Percentiles rank a stretch among this genome's conserved stretches.
Evolutionary conservation across 768 basidiomycete genomes (phyloP).

Genomic region (Atractiella rhizophila): DNA sequence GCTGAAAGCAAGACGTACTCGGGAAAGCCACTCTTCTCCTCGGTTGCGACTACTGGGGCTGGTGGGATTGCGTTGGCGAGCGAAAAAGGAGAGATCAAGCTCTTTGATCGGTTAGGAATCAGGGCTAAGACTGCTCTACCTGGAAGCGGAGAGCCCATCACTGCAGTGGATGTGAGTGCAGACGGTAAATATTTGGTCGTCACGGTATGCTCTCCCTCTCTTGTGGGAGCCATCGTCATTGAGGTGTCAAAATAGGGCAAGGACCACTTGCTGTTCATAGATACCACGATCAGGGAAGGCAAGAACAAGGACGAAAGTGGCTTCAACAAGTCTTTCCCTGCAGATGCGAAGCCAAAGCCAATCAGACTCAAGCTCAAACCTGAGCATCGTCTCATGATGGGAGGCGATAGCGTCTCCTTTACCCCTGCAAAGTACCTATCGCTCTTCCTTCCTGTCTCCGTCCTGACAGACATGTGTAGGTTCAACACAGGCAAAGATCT

Average conservation of each 20-base stretch:
- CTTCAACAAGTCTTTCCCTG: conserved; percentile 40
- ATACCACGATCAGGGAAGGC: conserved; percentile 73
- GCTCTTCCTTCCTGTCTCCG: conserved; percentile 1
- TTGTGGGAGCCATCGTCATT: too few species aligned
- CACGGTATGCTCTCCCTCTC: too few species aligned
- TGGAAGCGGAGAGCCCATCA: conserved; percentile 77
- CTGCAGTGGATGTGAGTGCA: conserved; percentile 80
- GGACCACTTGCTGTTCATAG: conserved; percentile 77
- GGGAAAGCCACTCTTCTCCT: conserved; percentile 83
- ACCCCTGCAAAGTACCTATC: conserved; percentile 57
- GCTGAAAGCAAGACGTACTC: conserved; percentile 87
- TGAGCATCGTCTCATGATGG: conserved; percentile 89
- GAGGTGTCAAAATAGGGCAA: too few species aligned
- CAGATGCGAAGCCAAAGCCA: conserved; percentile 73
- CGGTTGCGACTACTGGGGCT: conserved; percentile 57
- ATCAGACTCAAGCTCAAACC: conserved; percentile 59
- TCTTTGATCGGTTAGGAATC: conserved; percentile 91
- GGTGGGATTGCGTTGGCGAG: conserved; percentile 82
- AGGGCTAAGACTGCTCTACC: conserved; percentile 95
- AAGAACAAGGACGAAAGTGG: conserved; percentile 10
- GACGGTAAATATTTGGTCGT: conserved; percentile 86
- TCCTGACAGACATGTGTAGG: conserved; percentile 25
- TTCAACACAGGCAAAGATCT: conserved; percentile 77
- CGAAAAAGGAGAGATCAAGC: conserved; percentile 82
- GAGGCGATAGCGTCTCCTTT: conserved; percentile 46